These are phyloP conservation scores for Mortierella sp. DNA, from an alignment of 371 early-diverging fungal species.

Conservation along the genomic window DNA sequence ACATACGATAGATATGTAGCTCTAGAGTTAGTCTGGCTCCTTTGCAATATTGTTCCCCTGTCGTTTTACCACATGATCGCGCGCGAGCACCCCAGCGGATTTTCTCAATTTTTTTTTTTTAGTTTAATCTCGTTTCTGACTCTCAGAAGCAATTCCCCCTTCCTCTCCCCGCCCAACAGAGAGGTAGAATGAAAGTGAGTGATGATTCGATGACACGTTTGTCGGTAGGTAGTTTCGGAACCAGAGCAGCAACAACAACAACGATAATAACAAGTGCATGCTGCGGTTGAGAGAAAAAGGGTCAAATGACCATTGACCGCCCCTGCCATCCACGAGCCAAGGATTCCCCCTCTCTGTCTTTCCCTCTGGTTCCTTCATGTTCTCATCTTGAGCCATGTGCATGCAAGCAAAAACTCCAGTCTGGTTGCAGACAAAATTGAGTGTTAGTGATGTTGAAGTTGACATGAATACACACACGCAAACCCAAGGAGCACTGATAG, in stretches of 20 bases:
- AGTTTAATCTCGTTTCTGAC: too few relatives aligned
- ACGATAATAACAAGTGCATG: too few relatives aligned
- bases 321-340: background rate
- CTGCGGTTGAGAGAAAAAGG: background rate
- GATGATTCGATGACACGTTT: slow-evolving; percentile 15
- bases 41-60: background rate
- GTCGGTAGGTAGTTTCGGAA: background rate
- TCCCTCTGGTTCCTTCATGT: background rate
- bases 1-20: background rate
- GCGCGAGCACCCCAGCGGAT: background rate
- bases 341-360: background rate
- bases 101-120: background rate
- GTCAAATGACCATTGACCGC: background rate
- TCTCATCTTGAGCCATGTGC: too few relatives aligned
- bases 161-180: too few relatives aligned
- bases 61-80: too few relatives aligned
- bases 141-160: too few relatives aligned
- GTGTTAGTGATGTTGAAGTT: too few relatives aligned
- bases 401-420: too few relatives aligned
- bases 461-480: too few relatives aligned
- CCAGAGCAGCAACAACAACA: too few relatives aligned
- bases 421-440: too few relatives aligned
- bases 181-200: background rate
- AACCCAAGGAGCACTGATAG: too few relatives aligned
- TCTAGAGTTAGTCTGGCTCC: slow-evolving; percentile 1